phyloP scores from a whole-genome alignment of 1,139 yeast species.

The Hyphopichia burtonii region DNA sequence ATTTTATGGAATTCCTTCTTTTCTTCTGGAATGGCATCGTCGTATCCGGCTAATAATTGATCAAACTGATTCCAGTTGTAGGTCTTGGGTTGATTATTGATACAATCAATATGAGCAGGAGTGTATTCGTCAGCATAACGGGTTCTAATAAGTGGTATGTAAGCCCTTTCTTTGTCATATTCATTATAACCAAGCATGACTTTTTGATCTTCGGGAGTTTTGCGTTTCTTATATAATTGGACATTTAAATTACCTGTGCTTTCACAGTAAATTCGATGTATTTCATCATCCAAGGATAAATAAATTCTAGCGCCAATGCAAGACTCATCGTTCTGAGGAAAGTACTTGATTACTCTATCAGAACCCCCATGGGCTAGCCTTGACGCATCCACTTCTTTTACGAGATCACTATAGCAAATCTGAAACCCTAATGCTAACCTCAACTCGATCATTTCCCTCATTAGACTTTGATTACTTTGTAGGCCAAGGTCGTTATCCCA shows the following conservation, averaged over 20 bases:
- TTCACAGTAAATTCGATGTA: slow-evolving; percentile 78
- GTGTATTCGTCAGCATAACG: slow-evolving; percentile 70
- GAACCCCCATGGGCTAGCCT: slow-evolving; percentile 58
- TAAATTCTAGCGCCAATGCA: slow-evolving; percentile 62
- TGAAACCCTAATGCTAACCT: slow-evolving; percentile 88
- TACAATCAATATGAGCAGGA: slow-evolving; percentile 57
- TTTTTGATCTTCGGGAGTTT: slow-evolving; percentile 21
- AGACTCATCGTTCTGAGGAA: slow-evolving; percentile 36
- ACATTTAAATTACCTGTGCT: slow-evolving; percentile 70
- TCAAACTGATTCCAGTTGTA: slow-evolving; percentile 92
- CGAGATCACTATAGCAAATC: slow-evolving; percentile 71
- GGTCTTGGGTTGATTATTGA: slow-evolving; percentile 50
- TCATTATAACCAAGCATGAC: slow-evolving; percentile 16
- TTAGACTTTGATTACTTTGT: slow-evolving; percentile 57
- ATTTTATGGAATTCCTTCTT: slow-evolving; percentile 61
- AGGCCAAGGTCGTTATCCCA: slow-evolving; percentile 52
- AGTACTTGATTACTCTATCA: slow-evolving; percentile 43
- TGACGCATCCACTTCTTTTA: slow-evolving; percentile 62
- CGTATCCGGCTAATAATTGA: slow-evolving; percentile 86
- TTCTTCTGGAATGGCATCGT: slow-evolving; percentile 61
- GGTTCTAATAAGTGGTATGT: slow-evolving; percentile 67
- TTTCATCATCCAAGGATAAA: slow-evolving; percentile 75
- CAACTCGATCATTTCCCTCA: slow-evolving; percentile 85
- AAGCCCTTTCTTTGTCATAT: slow-evolving; percentile 18
- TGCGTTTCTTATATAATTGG: slow-evolving; percentile 57